A percentile compares a stretch with the other conserved stretches of the same genome.
These are phyloP conservation scores for Piper betle DNA, from an alignment of 164 flowering plant genomes.

Conservation along the genomic window DNA sequence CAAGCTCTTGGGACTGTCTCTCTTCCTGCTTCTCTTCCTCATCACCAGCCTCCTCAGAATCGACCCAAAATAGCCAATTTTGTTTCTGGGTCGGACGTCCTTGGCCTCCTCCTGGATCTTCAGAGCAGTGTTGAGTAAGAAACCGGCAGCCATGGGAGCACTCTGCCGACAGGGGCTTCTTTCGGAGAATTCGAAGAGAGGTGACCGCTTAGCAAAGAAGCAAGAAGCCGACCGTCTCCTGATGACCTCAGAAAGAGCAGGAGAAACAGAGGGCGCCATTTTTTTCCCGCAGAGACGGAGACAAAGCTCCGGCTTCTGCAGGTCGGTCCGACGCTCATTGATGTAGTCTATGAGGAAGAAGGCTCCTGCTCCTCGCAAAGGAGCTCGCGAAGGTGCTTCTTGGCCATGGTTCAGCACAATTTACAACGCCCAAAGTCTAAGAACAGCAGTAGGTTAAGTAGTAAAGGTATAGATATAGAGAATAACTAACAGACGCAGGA, in stretches of 20 bases:
- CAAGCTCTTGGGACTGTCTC: conserved; percentile 16
- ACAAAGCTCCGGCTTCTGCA: conserved; percentile 16
- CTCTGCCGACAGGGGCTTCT: no score
- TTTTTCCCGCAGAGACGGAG: conserved; percentile 25
- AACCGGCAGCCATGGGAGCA: no score
- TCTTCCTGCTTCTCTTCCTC: conserved; percentile 14
- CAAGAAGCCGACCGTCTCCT: conserved; percentile 43
- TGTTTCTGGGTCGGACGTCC: conserved; percentile 14
- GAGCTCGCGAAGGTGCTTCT: conserved; percentile 48
- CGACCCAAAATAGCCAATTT: conserved; percentile 49
- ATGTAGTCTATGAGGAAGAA: conserved; percentile 56
- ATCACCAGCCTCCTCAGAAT: conserved; percentile 34
- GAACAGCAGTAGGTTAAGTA: no score
- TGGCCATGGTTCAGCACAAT: conserved; percentile 3
- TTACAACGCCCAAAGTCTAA: background rate
- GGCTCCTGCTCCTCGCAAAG: conserved; percentile 74
- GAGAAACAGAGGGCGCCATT: conserved; percentile 17
- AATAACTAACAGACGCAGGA: background rate
- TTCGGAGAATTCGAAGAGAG: conserved; percentile 11
- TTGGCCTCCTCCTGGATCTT: conserved; percentile 41
- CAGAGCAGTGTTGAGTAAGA: conserved; percentile 52
- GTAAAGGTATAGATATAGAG: background rate
- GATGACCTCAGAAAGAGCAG: conserved; percentile 15
- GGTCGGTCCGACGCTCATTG: conserved; percentile 28
- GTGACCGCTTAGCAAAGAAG: conserved; percentile 37